Evolutionary conservation across 2,329 filamentous ascomycete genomes (phyloP), one percentile per base, ranked within the genome.

Genomic region (Xylariales sp.): DNA sequence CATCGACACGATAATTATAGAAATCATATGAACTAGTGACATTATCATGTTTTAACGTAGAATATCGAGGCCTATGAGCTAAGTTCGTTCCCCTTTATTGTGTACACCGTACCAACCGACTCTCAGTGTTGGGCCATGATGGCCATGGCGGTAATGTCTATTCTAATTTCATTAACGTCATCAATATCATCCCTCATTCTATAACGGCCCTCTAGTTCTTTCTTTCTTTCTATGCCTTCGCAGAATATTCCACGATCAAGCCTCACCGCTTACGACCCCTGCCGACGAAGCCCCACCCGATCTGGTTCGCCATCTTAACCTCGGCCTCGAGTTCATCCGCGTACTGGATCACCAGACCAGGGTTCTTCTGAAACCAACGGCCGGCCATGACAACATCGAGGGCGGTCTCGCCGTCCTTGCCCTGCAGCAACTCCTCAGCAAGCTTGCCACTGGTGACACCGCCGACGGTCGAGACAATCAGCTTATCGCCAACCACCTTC

Each of bases 401-500:
- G 0, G 78, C 77, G 1, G 77, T 76, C 3, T 72, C 56, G 1
- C 34, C 57, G 8, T 9, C n/a, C 34, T 28, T 61, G 8, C 63
- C 57, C 50, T 67, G 72, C n/a, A 89, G 75, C 3, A 88, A 64
- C 18, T 83, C 79, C 70, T 88, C 80, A 0, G 86, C 86, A 8
- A 82, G 73, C 1, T 71, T 76, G 0, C 82, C 85, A 0, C 68
- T 80, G 28, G 75, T 82, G 71, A 88, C 87, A n/a, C 73, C 80
- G 0, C 86, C 86, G 0, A 88, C 86, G 0, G 84, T 74, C 9
- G 80, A 80, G 16, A 92, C 88, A 0, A 83, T 75, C 75, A 92
- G 75, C 78, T 84, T 88, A 69, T 90, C 86, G 0, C 89, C 89
- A 7, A 93, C 85, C 5, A 84, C 87, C 72, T 89, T 84, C 81